Percentiles rank a stretch among this genome's conserved stretches.
Evolutionary conservation across 805 yeast species (phyloP).

Genomic region (Danielia oregonensis): DNA sequence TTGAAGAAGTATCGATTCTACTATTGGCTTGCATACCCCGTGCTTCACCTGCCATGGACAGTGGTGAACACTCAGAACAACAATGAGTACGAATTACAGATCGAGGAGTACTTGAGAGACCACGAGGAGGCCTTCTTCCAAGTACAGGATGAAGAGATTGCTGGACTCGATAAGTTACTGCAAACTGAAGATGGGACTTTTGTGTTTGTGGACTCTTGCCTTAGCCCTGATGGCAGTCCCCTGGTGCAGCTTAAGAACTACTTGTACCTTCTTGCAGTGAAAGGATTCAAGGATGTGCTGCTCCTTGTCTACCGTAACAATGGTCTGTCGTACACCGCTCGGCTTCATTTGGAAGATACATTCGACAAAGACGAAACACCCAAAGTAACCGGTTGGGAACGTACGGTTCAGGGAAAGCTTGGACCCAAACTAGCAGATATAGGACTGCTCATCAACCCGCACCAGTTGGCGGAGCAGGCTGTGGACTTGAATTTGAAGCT

Average conservation of each 20-base stretch:
- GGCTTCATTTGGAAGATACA: constrained; percentile 13
- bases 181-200: constrained; percentile 11
- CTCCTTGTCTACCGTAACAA: constrained; percentile 24
- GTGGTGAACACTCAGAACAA: constrained; percentile 7
- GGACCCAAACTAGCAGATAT: constrained; percentile 83
- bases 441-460: constrained; percentile 77
- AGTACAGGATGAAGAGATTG: constrained; percentile 1
- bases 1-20: constrained; percentile 82
- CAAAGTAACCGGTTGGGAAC: constrained; percentile 84
- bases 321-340: constrained; percentile 14
- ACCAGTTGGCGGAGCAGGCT: constrained; percentile 82
- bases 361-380: constrained; percentile 20
- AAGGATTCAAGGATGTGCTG: constrained; percentile 18
- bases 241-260: constrained; percentile 59
- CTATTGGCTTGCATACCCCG: constrained; percentile 88
- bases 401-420: constrained; percentile 65
- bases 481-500: constrained; percentile 85
- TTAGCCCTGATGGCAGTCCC: constrained; percentile 28
- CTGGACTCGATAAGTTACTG: background rate
- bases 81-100: constrained; percentile 4
- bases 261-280: constrained; percentile 41
- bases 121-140: constrained; percentile 1
- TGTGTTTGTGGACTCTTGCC: constrained; percentile 32
- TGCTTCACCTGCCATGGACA: constrained; percentile 52
- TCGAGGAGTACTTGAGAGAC: constrained; percentile 4